Evolutionary conservation across 306 rosid genomes (phyloP), one percentile per base, ranked within the genome.

Genomic region (Corylus avellana): DNA sequence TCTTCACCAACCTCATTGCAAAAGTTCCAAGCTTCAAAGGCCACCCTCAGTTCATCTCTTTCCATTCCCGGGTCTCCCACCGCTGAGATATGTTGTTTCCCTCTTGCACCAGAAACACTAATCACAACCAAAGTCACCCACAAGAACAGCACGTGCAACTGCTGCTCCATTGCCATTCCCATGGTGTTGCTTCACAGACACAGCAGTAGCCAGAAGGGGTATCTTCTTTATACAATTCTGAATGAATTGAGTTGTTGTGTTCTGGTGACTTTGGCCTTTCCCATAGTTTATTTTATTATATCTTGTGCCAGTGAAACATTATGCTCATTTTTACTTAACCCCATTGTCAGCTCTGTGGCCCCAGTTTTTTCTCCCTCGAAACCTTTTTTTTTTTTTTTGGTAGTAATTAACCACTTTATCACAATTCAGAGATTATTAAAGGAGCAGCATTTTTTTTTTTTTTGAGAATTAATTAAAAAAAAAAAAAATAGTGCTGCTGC

Each of bases 1-100:
- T 93, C 95, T 79, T 81, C 58, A 4, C 91, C 97, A 81, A 91
- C 98, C 82, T 93, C 97, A 82, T 93, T 91, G 90, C 98, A 93
- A 69, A 93, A 93, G 82, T 90, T 93, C 98, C 98, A 90, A 86
- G 91, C 94, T 81, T 93, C 98, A 80, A 93, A 90, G 56, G 88
- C 98, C 53, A 93, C 94, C 63, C 97, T 90, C n/a, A 91, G 82
- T 17, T 69, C 88, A 86, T 93, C 92, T 73, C 92, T 91, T 74
- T 71, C 76, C 97, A 93, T 93, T 88, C 95, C 97, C 4, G 97
- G 93, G 77, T 93, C 98, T 76, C 97, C 98, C 53, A 91, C 91
- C 0, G 90, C 92, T 6, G 97, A 89, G 61, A 62, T 67, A 70
- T 80, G 77, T 50, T 70, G 74, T 14, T 82, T 39, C 22, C 49